These are phyloP conservation scores for Phialophora tarda DNA, from an alignment of 2,329 filamentous ascomycete species.

Conservation along the genomic window DNA sequence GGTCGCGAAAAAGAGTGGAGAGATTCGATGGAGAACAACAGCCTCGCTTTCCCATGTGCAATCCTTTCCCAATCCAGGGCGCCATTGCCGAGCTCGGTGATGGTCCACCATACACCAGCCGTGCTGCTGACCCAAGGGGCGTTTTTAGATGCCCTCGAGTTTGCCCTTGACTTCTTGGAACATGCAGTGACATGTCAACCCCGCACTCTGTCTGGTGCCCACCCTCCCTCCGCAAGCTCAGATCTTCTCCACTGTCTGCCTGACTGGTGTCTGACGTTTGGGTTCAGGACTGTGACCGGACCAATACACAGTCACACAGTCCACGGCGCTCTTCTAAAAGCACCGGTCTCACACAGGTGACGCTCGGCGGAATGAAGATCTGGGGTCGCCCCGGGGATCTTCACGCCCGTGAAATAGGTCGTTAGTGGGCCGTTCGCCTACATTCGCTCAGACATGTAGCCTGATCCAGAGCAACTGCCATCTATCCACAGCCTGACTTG, in stretches of 20 bases:
- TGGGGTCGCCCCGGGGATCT: neutral
- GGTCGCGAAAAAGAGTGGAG: conserved; percentile 21
- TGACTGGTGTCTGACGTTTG: neutral
- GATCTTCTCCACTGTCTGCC: conserved; percentile 24
- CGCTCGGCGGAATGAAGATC: conserved; percentile 1
- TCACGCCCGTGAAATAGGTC: neutral
- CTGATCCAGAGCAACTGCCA: neutral
- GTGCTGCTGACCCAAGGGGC: conserved; percentile 8
- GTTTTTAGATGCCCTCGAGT: conserved; percentile 5
- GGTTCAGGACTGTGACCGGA: neutral
- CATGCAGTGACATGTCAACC: conserved; percentile 9
- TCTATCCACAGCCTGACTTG: neutral
- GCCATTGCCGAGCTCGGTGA: neutral
- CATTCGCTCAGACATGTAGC: too few relatives aligned
- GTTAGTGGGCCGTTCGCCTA: neutral
- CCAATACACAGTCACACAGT: neutral
- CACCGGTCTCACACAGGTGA: neutral
- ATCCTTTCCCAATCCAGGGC: conserved; percentile 6
- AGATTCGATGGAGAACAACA: conserved; percentile 12
- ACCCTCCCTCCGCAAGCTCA: neutral
- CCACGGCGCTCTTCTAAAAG: neutral
- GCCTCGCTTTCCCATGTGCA: conserved; percentile 28
- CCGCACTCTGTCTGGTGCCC: conserved; percentile 19
- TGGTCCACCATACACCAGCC: neutral
- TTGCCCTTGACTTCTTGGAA: neutral